Percentiles rank a stretch among this genome's conserved stretches.
These are phyloP conservation scores for Daldinia sp. DNA, from an alignment of 2,329 filamentous ascomycete species.

Conservation along the genomic window DNA sequence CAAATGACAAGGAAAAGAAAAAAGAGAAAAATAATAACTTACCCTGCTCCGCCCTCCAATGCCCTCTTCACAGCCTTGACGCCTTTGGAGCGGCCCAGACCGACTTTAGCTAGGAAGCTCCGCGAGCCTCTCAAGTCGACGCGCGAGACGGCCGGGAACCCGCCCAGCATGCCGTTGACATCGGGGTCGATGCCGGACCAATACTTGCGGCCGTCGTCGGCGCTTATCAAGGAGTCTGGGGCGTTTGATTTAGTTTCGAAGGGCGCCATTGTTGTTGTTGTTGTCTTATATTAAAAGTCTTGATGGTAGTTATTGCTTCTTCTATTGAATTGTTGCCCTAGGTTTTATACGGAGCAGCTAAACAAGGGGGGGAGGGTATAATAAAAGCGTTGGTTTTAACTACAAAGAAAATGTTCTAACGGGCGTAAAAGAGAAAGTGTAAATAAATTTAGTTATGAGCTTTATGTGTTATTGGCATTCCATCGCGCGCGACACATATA, in stretches of 20 bases:
- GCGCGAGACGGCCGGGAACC: slow-evolving; percentile 72
- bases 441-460: neutral
- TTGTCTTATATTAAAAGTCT: too few relatives aligned
- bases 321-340: too few relatives aligned
- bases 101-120: slow-evolving; percentile 78
- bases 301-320: too few relatives aligned
- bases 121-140: slow-evolving; percentile 78
- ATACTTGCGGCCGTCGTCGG: slow-evolving; percentile 57
- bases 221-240: slow-evolving; percentile 45
- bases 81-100: slow-evolving; percentile 56
- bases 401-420: too few relatives aligned
- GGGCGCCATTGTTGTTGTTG: neutral
- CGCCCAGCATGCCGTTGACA: slow-evolving; percentile 82
- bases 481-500: slow-evolving; percentile 6
- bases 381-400: too few relatives aligned
- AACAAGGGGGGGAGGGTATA: neutral
- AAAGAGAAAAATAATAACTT: slow-evolving; percentile 34
- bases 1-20: neutral
- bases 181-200: slow-evolving; percentile 61
- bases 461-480: slow-evolving; percentile 24
- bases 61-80: slow-evolving; percentile 47
- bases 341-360: too few relatives aligned
- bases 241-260: neutral
- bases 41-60: slow-evolving; percentile 59
- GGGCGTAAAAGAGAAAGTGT: neutral